These are phyloP conservation scores for sorghum (Sorghum bicolor) DNA, from an alignment of 176 grass and related monocot species.

Conservation along the genomic window DNA sequence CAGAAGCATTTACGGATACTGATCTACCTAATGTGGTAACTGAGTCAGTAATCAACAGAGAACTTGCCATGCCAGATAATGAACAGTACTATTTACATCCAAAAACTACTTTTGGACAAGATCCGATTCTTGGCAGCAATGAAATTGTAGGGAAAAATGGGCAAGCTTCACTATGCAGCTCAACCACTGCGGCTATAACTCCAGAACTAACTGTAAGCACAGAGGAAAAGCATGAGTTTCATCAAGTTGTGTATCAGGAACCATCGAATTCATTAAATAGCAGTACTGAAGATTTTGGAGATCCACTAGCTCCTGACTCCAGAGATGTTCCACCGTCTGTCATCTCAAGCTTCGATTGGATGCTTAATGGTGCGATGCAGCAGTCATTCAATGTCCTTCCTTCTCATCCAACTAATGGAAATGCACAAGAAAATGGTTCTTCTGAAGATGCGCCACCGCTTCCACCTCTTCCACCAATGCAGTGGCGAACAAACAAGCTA, in stretches of 20 bases:
- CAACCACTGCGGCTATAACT: neutral
- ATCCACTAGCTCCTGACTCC: slow-evolving; percentile 16
- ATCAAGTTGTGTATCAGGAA: neutral
- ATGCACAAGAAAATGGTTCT: slow-evolving; percentile 17
- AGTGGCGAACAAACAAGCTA: slow-evolving; percentile 62
- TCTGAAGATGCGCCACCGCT: slow-evolving; percentile 36
- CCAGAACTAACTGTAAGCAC: neutral
- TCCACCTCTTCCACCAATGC: slow-evolving; percentile 64
- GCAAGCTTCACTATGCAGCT: neutral
- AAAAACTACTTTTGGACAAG: slow-evolving; percentile 22
- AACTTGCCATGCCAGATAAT: slow-evolving; percentile 22
- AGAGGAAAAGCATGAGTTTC: slow-evolving; percentile 14
- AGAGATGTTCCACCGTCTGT: slow-evolving; percentile 6
- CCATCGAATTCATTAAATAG: neutral
- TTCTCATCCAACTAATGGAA: slow-evolving; percentile 28
- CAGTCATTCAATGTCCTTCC: slow-evolving; percentile 34
- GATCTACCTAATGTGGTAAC: neutral
- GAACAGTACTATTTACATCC: slow-evolving; percentile 4
- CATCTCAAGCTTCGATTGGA: slow-evolving; percentile 44
- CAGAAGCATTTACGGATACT: slow-evolving; percentile 12
- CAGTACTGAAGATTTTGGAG: slow-evolving; percentile 26
- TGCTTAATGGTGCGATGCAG: slow-evolving; percentile 37
- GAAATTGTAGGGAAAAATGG: slow-evolving; percentile 1
- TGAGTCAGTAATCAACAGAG: slow-evolving; percentile 1
- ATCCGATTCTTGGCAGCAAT: neutral